Base-by-base conservation (phyloP, 805 yeast species). In the Zygosaccharomyces pseudorouxii region DNA sequence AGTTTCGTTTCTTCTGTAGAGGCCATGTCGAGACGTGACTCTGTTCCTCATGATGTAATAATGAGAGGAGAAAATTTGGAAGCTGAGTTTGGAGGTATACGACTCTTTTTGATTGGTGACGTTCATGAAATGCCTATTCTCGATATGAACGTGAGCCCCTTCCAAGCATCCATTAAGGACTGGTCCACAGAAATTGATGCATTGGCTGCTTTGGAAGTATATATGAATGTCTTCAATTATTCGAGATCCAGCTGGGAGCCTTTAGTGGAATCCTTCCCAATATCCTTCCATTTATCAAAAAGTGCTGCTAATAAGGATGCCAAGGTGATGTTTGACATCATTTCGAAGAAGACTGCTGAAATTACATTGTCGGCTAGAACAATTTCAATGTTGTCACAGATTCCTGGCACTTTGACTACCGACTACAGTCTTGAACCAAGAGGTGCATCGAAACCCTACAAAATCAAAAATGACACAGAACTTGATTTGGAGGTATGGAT, bases 181-280 rank as follows among this genome's bases (percentile, higher is more conserved):
- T 90, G 97, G 97, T 84, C 96, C 0, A 81, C 90, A 1, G 90
- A 86, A 51, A 65, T 90, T 47, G 82, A 81, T 56, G 86, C 88
- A 1, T 81, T 80, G 48, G 73, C 84, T 0, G 77, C 78, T 22
- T 65, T 89, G 30, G 86, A 80, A 51, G 75, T 89, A 0, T 78
- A 71, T 51, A 77, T 86, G 8, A 89, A 88, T 64, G 79, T 88
- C 18, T 90, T 86, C 72, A 89, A 89, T 64, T 90, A 90, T 64
- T 79, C 97, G 0, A 80, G 86, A 52, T 89, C 97, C 3, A 78
- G 89, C 0, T 90, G 99, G 98, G 98, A 93, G 59, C 97, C 99
- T 0, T 71, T 93, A 40, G 65, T 93, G 43, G 99, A 93, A 60
- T 84, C 92, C 0, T 86, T 96, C 86, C 83, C 88, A 5, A 72